Percentiles rank a stretch among this genome's conserved stretches.
Conservation (phyloP, 2,329 filamentous ascomycete genomes). For the Colletotrichum agaves region DNA sequence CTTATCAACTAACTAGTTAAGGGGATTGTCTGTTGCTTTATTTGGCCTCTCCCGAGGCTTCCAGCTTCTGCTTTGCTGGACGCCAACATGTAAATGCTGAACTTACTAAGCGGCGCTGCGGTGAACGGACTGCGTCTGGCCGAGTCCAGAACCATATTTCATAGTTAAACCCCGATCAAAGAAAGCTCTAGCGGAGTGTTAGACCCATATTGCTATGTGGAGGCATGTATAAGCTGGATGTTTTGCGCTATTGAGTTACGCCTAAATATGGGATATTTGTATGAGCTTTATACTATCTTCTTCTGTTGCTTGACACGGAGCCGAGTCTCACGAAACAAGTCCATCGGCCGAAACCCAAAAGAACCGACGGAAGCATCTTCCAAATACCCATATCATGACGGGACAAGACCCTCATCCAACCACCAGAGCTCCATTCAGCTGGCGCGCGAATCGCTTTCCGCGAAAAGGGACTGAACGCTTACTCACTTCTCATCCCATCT, state of each 20-base stretch:
- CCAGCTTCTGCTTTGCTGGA: not conserved
- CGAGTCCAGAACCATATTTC: not conserved
- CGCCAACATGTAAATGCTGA: not conserved
- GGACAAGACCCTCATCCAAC: not conserved
- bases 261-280: no score
- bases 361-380: not conserved
- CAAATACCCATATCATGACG: not conserved
- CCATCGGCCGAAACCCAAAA: not conserved
- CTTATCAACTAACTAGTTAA: no score
- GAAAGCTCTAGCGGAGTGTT: no score
- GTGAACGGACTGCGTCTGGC: not conserved
- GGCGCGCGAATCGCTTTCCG: constrained; percentile 28
- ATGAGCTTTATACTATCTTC: no score
- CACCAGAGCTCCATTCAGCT: not conserved
- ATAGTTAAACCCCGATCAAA: constrained; percentile 6
- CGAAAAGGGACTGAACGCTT: not conserved
- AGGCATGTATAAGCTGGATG: no score
- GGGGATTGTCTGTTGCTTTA: no score
- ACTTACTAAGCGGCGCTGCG: not conserved
- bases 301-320: no score
- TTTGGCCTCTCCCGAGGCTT: constrained; percentile 1
- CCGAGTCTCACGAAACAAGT: no score
- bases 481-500: not conserved
- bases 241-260: no score
- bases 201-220: no score